Conservation (phyloP, 1,284 basidiomycete genomes). For the Leccinum discolor region DNA sequence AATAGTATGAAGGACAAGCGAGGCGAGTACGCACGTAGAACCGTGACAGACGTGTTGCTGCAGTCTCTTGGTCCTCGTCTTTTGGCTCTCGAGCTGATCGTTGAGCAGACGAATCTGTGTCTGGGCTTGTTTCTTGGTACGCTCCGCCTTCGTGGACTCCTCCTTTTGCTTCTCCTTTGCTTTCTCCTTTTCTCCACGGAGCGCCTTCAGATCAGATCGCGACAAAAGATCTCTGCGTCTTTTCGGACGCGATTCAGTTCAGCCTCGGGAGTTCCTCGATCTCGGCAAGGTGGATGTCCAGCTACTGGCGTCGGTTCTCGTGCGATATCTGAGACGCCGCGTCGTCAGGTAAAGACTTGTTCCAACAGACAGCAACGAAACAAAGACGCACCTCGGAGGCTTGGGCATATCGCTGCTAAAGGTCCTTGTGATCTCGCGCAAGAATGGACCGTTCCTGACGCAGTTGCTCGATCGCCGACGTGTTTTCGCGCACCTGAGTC, state of each 20-base stretch:
- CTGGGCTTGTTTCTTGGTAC: conserved; percentile 64
- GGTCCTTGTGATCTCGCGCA: conserved; percentile 63
- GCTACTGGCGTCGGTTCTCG: conserved; percentile 67
- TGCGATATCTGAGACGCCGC: conserved; percentile 64
- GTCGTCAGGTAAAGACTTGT: conserved; percentile 20
- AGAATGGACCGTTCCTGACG: conserved; percentile 73
- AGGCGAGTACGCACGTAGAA: conserved; percentile 49
- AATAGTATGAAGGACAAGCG: not conserved
- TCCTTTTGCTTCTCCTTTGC: conserved; percentile 40
- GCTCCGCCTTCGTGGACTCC: conserved; percentile 53
- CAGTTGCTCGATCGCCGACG: conserved; percentile 66
- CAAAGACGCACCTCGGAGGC: conserved; percentile 57
- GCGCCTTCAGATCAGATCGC: conserved; percentile 58
- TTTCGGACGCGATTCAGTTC: conserved; percentile 70
- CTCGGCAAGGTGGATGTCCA: conserved; percentile 69
- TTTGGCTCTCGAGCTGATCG: conserved; percentile 66
- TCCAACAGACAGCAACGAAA: not conserved
- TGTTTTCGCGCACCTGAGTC: conserved; percentile 61
- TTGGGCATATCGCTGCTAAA: conserved; percentile 66
- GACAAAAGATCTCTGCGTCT: conserved; percentile 74
- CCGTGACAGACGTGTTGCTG: conserved; percentile 52
- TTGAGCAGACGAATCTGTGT: conserved; percentile 64
- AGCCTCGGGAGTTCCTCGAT: conserved; percentile 73
- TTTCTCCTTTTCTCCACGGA: conserved; percentile 68
- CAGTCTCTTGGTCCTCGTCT: conserved; percentile 45